Percentiles rank a stretch among this genome's conserved stretches.
phyloP scores from a whole-genome alignment of 306 rosid genomes.

The Sophora flavescens region DNA sequence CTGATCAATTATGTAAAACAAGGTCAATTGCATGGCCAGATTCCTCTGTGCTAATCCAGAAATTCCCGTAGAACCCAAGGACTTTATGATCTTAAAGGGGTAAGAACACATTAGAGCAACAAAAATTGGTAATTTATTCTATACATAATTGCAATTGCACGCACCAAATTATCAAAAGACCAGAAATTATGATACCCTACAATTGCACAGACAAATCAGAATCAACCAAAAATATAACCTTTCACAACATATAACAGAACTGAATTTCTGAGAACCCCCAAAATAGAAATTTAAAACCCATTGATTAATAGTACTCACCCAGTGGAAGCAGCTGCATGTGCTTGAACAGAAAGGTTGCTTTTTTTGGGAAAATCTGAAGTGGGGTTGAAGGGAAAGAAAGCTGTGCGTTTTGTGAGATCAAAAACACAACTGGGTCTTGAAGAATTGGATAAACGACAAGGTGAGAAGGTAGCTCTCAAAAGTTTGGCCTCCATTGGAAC shows the following conservation, averaged over 20 bases:
- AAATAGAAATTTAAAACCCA: neutral
- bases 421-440: conserved; percentile 44
- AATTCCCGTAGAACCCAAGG: neutral
- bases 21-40: conserved; percentile 5
- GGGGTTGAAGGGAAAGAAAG: conserved; percentile 40
- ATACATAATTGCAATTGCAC: neutral
- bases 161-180: neutral
- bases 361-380: conserved; percentile 39
- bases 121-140: neutral
- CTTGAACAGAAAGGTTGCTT: conserved; percentile 45
- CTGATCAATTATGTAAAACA: neutral
- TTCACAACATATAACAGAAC: neutral
- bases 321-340: conserved; percentile 49
- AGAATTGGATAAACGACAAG: conserved; percentile 13
- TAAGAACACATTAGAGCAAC: neutral
- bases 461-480: conserved; percentile 45
- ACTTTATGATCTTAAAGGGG: neutral
- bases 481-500: conserved; percentile 74
- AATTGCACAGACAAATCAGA: conserved; percentile 10
- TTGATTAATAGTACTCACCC: conserved; percentile 48
- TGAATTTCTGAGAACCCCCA: neutral
- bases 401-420: conserved; percentile 15
- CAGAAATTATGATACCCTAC: neutral
- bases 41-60: neutral
- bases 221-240: conserved; percentile 4